Conservation (phyloP, 1,284 basidiomycete species). For the Ceratobasidium sp. region DNA sequence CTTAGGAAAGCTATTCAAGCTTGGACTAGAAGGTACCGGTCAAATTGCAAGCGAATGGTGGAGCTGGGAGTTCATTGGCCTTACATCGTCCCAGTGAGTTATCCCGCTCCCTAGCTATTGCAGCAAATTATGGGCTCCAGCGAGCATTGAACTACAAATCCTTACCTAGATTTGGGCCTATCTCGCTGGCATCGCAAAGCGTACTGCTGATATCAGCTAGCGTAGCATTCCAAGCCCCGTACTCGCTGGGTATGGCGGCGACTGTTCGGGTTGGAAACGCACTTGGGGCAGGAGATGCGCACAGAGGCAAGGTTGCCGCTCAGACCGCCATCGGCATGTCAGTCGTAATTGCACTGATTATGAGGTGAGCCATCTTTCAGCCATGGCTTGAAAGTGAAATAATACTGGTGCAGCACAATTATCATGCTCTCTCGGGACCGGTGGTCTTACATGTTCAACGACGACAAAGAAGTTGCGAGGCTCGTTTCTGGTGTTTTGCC, state of each 20-base stretch:
- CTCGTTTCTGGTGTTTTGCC: slow-evolving; percentile 82
- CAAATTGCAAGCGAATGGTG: slow-evolving; percentile 88
- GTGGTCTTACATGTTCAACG: slow-evolving; percentile 90
- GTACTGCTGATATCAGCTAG: slow-evolving; percentile 71
- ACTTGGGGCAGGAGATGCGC: slow-evolving; percentile 55
- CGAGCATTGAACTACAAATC: slow-evolving; percentile 59
- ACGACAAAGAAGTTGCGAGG: slow-evolving; percentile 78
- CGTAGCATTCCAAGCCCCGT: slow-evolving; percentile 68
- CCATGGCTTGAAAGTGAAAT: slow-evolving; percentile 66
- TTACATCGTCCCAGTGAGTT: slow-evolving; percentile 32
- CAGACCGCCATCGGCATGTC: slow-evolving; percentile 84
- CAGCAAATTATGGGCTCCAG: slow-evolving; percentile 59
- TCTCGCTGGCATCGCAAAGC: slow-evolving; percentile 73
- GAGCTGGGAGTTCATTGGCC: slow-evolving; percentile 85
- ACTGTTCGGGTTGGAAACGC: slow-evolving; percentile 77
- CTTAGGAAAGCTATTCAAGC: slow-evolving; percentile 77
- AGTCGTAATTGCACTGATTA: slow-evolving; percentile 53
- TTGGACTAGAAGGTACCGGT: slow-evolving; percentile 86
- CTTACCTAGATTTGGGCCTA: slow-evolving; percentile 56
- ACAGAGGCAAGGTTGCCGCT: slow-evolving; percentile 7
- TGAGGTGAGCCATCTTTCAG: slow-evolving; percentile 64
- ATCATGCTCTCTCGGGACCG: slow-evolving; percentile 79
- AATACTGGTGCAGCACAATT: slow-evolving; percentile 64
- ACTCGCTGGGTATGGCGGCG: slow-evolving; percentile 80
- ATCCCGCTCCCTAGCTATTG: slow-evolving; percentile 58